Percentiles rank a stretch among this genome's conserved stretches.
Evolutionary conservation across 345 rosid genomes (phyloP).

Genomic region (Pistacia atlantica): DNA sequence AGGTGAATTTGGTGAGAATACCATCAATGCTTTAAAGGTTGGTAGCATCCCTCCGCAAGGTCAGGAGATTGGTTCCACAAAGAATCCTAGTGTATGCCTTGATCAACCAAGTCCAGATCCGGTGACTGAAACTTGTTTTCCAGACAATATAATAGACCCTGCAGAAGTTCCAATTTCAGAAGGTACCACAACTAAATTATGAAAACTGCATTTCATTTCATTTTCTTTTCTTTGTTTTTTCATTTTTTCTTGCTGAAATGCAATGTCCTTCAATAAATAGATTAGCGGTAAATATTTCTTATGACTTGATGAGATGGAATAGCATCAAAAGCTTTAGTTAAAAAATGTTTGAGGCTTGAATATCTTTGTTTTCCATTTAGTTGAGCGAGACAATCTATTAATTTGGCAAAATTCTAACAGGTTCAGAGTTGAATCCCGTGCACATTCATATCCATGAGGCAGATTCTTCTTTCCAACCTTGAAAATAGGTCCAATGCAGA

Average conservation of each 20-base stretch:
- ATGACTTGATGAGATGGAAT: not conserved
- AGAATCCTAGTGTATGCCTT: slow-evolving; percentile 16
- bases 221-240: too few relatives aligned
- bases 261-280: not conserved
- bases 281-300: not conserved
- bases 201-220: not conserved
- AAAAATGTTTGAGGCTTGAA: not conserved
- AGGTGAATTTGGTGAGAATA: slow-evolving; percentile 22
- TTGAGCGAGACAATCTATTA: not conserved
- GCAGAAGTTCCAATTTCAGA: slow-evolving; percentile 19
- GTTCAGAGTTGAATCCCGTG: slow-evolving; percentile 20
- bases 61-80: slow-evolving; percentile 31
- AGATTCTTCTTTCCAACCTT: slow-evolving; percentile 12
- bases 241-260: not conserved
- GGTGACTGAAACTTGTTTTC: slow-evolving; percentile 23
- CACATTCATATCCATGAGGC: slow-evolving; percentile 13
- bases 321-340: not conserved
- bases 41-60: slow-evolving; percentile 18
- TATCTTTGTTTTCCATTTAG: not conserved
- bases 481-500: slow-evolving; percentile 12
- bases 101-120: slow-evolving; percentile 30
- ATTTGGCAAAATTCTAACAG: slow-evolving; percentile 27
- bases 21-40: slow-evolving; percentile 15
- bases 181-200: slow-evolving; percentile 25
- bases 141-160: slow-evolving; percentile 1